A percentile compares a stretch with the other conserved stretches of the same genome.
Evolutionary conservation across 768 basidiomycete species (phyloP).

Genomic region (Mycena haematopus): DNA sequence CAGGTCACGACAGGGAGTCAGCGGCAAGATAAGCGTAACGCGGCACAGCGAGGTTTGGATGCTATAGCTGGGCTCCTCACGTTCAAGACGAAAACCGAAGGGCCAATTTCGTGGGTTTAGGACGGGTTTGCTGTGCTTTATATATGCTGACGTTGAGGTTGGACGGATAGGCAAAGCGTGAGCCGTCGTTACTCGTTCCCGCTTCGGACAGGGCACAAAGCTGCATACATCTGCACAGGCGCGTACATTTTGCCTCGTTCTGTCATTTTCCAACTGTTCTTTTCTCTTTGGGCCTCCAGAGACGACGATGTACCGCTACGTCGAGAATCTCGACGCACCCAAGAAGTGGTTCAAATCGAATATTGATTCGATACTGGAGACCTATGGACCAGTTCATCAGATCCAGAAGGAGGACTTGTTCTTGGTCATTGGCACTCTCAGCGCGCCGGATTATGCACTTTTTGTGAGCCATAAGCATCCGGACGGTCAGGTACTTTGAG

Average conservation of each 20-base stretch:
- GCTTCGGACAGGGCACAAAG: constrained; percentile 55
- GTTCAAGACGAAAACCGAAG: constrained; percentile 46
- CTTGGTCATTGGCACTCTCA: constrained; percentile 60
- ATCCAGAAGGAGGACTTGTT: constrained; percentile 51
- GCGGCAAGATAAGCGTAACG: constrained; percentile 62
- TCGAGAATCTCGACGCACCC: constrained; percentile 54
- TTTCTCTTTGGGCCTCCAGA: too few relatives aligned
- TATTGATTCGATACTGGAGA: constrained; percentile 52
- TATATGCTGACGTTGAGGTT: not conserved
- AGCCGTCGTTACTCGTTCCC: constrained; percentile 53
- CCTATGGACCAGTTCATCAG: constrained; percentile 43
- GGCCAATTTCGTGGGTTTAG: constrained; percentile 46
- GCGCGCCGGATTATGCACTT: constrained; percentile 59
- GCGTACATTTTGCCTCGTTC: too few relatives aligned
- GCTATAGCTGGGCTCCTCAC: constrained; percentile 56
- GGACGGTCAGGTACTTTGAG: constrained; percentile 55
- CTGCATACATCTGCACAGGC: constrained; percentile 53
- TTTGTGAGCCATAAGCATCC: constrained; percentile 65
- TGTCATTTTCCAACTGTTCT: too few relatives aligned
- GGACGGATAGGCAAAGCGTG: constrained; percentile 41
- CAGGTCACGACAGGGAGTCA: constrained; percentile 54
- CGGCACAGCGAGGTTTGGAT: constrained; percentile 64
- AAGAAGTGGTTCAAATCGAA: constrained; percentile 63
- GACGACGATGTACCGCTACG: constrained; percentile 55
- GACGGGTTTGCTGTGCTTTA: not conserved